phyloP scores from a whole-genome alignment of 495 filamentous ascomycete species.

The Penicillium lividum region DNA sequence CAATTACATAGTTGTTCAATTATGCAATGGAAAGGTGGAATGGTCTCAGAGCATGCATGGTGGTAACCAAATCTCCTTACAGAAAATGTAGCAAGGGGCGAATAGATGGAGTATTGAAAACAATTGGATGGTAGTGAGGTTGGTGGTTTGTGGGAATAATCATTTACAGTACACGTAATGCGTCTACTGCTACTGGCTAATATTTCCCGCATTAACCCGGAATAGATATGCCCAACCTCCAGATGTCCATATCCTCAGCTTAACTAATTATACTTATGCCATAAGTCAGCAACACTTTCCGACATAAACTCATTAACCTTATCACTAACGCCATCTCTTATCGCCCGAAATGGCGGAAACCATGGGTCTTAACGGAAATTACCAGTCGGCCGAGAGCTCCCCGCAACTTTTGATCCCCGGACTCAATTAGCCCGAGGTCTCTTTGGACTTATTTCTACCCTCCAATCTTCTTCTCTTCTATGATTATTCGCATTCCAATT shows the following conservation, averaged over 20 bases:
- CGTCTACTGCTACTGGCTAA: neutral
- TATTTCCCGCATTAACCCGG: neutral
- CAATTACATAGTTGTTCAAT: no score
- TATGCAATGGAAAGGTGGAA: no score
- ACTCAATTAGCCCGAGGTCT: slow-evolving; percentile 36
- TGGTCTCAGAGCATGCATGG: no score
- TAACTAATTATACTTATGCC: no score
- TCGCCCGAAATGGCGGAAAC: neutral
- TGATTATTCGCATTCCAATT: neutral
- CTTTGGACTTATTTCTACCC: slow-evolving; percentile 4
- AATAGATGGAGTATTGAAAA: no score
- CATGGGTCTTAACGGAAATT: neutral
- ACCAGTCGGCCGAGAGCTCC: slow-evolving; percentile 32
- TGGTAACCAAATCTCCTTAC: no score
- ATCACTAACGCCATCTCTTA: no score
- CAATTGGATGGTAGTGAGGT: no score
- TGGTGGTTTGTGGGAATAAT: no score
- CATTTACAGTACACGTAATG: neutral
- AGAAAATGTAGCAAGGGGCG: no score
- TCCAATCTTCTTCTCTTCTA: slow-evolving; percentile 7
- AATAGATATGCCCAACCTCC: neutral
- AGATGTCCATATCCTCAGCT: no score
- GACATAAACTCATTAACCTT: neutral
- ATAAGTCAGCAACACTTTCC: no score
- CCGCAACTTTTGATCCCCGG: slow-evolving; percentile 30